Conservation (phyloP, 2,329 filamentous ascomycete species). For the Cordyceps militaris region DNA sequence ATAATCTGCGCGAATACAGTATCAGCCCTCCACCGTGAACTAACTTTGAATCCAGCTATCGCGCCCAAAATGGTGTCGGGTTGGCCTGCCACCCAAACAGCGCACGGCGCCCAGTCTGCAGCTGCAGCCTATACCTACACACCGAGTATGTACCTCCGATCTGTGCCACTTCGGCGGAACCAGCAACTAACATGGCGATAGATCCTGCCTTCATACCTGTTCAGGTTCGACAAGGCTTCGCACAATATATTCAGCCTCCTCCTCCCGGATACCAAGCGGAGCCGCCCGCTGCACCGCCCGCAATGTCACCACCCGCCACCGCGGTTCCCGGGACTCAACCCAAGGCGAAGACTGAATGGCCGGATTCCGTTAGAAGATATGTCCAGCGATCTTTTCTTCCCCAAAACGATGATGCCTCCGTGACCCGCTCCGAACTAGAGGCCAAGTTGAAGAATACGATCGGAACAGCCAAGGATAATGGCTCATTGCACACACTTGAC, state of each 20-base stretch:
- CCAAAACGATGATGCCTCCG: constrained; percentile 57
- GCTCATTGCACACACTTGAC: constrained; percentile 65
- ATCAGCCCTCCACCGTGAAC: constrained; percentile 7
- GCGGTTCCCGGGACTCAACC: constrained; percentile 26
- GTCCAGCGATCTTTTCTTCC: constrained; percentile 83
- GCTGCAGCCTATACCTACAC: constrained; percentile 32
- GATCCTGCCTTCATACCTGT: constrained; percentile 55
- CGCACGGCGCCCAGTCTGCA: constrained; percentile 34
- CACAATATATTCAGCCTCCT: constrained; percentile 35
- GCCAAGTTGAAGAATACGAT: constrained; percentile 80
- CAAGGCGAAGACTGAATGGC: constrained; percentile 68
- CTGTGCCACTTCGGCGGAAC: background rate
- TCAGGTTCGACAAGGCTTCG: constrained; percentile 54
- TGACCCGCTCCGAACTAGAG: constrained; percentile 67
- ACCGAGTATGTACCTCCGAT: constrained; percentile 27
- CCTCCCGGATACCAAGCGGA: constrained; percentile 22
- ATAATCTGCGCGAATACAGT: background rate
- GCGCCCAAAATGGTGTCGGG: constrained; percentile 28
- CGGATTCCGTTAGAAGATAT: constrained; percentile 74
- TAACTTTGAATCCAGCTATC: constrained; percentile 14
- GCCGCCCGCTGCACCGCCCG: constrained; percentile 19
- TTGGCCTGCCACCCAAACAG: constrained; percentile 31
- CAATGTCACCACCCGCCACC: constrained; percentile 18
- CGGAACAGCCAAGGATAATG: constrained; percentile 67
- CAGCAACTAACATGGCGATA: constrained; percentile 21